Base-by-base conservation (phyloP, 331 rosid species). In the Ulmus americana region DNA sequence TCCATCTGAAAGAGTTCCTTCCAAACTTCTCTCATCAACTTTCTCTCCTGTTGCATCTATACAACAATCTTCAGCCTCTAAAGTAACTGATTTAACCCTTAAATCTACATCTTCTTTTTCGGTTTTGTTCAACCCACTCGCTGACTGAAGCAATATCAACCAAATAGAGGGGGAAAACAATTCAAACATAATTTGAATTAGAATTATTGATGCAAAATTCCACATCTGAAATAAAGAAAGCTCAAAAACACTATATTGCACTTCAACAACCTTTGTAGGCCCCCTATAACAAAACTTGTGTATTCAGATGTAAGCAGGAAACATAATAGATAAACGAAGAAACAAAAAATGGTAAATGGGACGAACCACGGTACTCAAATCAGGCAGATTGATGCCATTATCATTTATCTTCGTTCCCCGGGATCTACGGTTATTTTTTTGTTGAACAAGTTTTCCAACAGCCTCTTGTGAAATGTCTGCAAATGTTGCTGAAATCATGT, bases 401-500 rank as follows among this genome's bases (percentile, higher is more conserved):
- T 70, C 63, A 40, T 18, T 43, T 63, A 40, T 84, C 79, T 57
- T 74, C 68, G 65, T 78, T 77, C 78, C 78, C 6, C 62, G 68
- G 7, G 75, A 66, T 50, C 77, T 64, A 55, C 51, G 74, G 59
- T 76, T 87, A 67, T 81, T 74, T 63, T 81, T 80, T 59, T 73
- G 83, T 56, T 76, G 51, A 18, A 77, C 65, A 68, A 83, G 85
- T 62, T 76, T 86, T 65, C 79, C 82, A 41, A 86, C 94, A 40
- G 85, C 90, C 39, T 80, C 84, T 67, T n/a, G 59, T 57, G 95
- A 91, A 64, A 75, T 70, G 55, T 84, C 70, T 5, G 82, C 55
- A 41, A 85, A 80, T 5, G 72, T 56, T 78, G 80, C 97, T 91
- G 77, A 74, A 73, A 82, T 59, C 59, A 69, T 49, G 47, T 5